Percentiles rank a stretch among this genome's conserved stretches.
Conservation (phyloP, 805 yeast genomes). For the Candida sithepensis region DNA sequence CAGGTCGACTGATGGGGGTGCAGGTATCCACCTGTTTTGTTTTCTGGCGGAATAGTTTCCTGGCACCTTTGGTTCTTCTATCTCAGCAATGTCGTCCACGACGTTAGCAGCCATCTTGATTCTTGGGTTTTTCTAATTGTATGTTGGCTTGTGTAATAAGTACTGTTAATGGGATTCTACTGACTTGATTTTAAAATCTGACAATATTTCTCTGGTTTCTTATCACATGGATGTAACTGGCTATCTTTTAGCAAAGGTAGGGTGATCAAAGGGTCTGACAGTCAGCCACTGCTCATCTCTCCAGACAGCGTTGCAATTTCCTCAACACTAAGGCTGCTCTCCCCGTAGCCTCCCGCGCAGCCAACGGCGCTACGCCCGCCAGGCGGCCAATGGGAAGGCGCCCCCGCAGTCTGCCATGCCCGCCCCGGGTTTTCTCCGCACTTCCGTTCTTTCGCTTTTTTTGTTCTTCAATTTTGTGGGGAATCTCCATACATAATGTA, state of each 20-base stretch:
- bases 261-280: too few species aligned
- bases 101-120: background rate
- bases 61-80: constrained; percentile 40
- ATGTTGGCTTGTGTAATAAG: background rate
- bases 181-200: background rate
- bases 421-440: constrained; percentile 1
- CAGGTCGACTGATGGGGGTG: constrained; percentile 1
- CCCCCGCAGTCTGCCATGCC: constrained; percentile 1
- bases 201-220: too few species aligned
- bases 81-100: constrained; percentile 21
- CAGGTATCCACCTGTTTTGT: constrained; percentile 45
- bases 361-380: background rate
- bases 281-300: too few species aligned
- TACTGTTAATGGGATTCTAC: background rate
- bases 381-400: background rate
- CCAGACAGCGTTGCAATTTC: too few species aligned
- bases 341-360: constrained; percentile 1
- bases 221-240: too few species aligned
- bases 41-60: constrained; percentile 58
- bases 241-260: too few species aligned
- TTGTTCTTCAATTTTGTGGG: background rate
- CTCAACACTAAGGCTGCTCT: too few species aligned
- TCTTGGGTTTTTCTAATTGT: background rate
- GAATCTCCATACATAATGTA: too few species aligned
- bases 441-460: background rate